These are phyloP conservation scores for Penicillium sp. DNA, from an alignment of 2,329 filamentous ascomycete species.

Conservation along the genomic window DNA sequence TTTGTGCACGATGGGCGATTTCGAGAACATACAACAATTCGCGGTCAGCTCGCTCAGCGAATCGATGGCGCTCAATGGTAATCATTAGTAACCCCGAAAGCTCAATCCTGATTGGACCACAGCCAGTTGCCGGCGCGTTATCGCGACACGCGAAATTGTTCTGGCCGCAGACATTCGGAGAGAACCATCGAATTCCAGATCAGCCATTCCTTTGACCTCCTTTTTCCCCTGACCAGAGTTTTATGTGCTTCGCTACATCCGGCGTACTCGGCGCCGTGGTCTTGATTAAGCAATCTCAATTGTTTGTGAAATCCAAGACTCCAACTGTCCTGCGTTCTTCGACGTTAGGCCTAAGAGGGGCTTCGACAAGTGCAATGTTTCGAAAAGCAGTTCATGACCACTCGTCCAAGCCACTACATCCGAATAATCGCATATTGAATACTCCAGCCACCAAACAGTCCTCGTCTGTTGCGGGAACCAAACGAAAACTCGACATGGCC, in stretches of 20 bases:
- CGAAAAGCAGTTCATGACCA: slow-evolving; percentile 39
- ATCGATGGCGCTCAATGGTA: slow-evolving; percentile 15
- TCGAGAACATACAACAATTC: background rate
- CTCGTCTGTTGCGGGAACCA: slow-evolving; percentile 27
- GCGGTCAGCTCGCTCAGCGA: background rate
- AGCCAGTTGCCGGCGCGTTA: slow-evolving; percentile 2
- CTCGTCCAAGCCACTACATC: slow-evolving; percentile 28
- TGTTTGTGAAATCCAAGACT: slow-evolving; percentile 19
- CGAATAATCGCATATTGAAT: slow-evolving; percentile 27
- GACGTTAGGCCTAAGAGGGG: slow-evolving; percentile 15
- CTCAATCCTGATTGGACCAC: background rate
- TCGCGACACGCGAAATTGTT: slow-evolving; percentile 13
- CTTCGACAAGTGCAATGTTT: slow-evolving; percentile 29
- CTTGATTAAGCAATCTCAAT: slow-evolving; percentile 21
- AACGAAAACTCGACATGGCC: slow-evolving; percentile 37
- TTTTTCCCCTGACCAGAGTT: slow-evolving; percentile 18
- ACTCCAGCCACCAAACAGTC: slow-evolving; percentile 19
- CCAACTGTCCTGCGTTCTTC: slow-evolving; percentile 23
- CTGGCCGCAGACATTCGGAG: background rate
- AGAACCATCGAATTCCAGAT: background rate
- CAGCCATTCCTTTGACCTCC: slow-evolving; percentile 9
- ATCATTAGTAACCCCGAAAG: background rate
- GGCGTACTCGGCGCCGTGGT: slow-evolving; percentile 17
- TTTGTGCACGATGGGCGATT: background rate
- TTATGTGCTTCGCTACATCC: slow-evolving; percentile 13